These are phyloP conservation scores for Inga laurina DNA, from an alignment of 306 rosid genomes.

Conservation along the genomic window DNA sequence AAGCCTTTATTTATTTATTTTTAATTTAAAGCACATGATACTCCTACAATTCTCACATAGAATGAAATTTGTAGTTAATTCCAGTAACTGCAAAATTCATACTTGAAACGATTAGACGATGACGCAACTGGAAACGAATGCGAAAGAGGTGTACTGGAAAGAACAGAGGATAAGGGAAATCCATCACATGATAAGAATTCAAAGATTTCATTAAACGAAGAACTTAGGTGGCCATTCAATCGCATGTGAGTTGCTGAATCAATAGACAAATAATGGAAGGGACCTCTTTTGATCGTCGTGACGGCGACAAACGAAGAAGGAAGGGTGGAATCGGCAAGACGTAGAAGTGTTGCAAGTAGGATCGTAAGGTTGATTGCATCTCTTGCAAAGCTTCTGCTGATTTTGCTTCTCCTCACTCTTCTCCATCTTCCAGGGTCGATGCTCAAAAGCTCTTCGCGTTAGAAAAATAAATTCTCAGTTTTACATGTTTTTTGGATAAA, in stretches of 20 bases:
- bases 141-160: not conserved
- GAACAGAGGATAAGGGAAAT: not conserved
- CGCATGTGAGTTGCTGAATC: not conserved
- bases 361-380: constrained; percentile 53
- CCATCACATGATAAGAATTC: not conserved
- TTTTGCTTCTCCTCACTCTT: constrained; percentile 24
- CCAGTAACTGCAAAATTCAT: not conserved
- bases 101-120: not conserved
- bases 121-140: not conserved
- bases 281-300: constrained; percentile 94
- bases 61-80: not conserved
- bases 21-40: not conserved
- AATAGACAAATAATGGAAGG: not conserved
- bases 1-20: not conserved
- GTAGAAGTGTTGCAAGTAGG: constrained; percentile 51
- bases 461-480: not conserved
- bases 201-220: not conserved
- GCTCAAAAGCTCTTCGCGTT: not conserved
- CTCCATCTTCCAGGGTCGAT: constrained; percentile 31
- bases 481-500: too few species aligned
- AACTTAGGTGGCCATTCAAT: not conserved
- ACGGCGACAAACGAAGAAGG: constrained; percentile 93
- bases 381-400: constrained; percentile 53
- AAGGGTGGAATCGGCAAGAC: constrained; percentile 87
- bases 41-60: not conserved